phyloP scores from a whole-genome alignment of 2,329 filamentous ascomycete species.

The Raffaelea ambrosiae region DNA sequence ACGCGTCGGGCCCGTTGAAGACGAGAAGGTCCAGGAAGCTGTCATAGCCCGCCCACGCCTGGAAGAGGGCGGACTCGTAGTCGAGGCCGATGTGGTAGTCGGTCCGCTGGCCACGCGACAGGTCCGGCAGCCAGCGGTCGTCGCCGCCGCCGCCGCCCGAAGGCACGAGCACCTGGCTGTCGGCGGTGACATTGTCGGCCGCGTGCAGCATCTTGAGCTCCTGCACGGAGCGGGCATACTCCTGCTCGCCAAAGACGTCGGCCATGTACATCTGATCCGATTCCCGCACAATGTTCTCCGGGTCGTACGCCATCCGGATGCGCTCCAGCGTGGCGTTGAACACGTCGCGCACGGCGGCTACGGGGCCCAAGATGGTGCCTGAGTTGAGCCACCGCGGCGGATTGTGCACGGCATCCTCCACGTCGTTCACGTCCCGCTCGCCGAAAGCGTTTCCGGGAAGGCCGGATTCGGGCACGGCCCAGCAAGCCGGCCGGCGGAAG shows the following conservation, averaged over 20 bases:
- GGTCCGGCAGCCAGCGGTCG: background rate
- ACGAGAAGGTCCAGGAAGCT: background rate
- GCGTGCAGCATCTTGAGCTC: background rate
- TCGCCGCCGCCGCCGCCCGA: background rate
- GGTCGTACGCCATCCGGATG: slow-evolving; percentile 4
- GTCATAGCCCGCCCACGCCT: slow-evolving; percentile 5
- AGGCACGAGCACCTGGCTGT: background rate
- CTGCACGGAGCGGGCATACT: slow-evolving; percentile 2
- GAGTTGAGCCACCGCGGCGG: slow-evolving; percentile 7
- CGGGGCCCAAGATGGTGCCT: slow-evolving; percentile 3
- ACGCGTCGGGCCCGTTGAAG: background rate
- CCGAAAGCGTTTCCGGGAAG: slow-evolving; percentile 1
- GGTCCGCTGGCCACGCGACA: background rate
- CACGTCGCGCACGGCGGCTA: background rate
- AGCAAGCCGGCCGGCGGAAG: slow-evolving; percentile 3
- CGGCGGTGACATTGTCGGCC: background rate
- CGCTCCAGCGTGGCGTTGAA: slow-evolving; percentile 2
- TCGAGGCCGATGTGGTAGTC: slow-evolving; percentile 5
- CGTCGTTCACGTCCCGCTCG: background rate
- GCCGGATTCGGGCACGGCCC: background rate
- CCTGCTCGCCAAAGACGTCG: slow-evolving; percentile 6
- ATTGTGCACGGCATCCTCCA: no score
- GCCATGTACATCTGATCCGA: slow-evolving; percentile 6
- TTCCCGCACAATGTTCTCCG: background rate
- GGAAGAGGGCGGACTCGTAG: slow-evolving; percentile 4